Percentiles rank a stretch among this genome's conserved stretches.
Evolutionary conservation across 163 green algal genomes (phyloP).

Genomic region (Scenedesmus sp.): DNA sequence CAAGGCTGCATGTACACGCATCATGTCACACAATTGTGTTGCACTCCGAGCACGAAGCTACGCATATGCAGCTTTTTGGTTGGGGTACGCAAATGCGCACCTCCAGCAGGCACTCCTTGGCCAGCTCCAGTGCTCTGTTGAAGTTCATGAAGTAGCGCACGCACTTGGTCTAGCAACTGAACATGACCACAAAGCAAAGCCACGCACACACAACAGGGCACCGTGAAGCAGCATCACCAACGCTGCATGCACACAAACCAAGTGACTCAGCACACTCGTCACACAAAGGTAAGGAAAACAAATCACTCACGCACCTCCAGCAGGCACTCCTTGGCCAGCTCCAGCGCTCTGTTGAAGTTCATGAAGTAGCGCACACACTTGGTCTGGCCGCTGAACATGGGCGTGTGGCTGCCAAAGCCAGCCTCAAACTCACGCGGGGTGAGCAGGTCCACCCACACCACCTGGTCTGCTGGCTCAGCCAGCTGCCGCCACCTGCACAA

Average conservation of each 20-base stretch:
- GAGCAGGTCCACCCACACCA: constrained; percentile 96
- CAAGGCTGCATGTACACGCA: background rate
- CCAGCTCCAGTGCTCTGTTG: constrained; percentile 40
- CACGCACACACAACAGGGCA: background rate
- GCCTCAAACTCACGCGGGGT: constrained; percentile 87
- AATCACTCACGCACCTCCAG: constrained; percentile 26
- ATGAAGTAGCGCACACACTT: constrained; percentile 96
- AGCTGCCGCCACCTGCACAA: constrained; percentile 88
- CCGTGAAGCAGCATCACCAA: background rate
- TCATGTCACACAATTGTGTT: no score
- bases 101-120: constrained; percentile 67
- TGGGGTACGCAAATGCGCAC: background rate
- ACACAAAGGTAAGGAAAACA: background rate
- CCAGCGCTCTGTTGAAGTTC: constrained; percentile 75
- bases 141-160: constrained; percentile 90
- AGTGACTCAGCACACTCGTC: no score
- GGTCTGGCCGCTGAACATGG: constrained; percentile 93
- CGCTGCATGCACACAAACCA: background rate
- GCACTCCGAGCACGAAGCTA: no score
- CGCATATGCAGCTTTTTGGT: no score
- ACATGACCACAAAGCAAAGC: constrained; percentile 62
- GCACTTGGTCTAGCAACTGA: constrained; percentile 91
- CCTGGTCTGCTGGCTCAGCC: constrained; percentile 93
- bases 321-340: constrained; percentile 72
- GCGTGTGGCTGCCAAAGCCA: constrained; percentile 93